Conservation (phyloP, 225 moss, liverwort and hornwort genomes). For the Sphagnum contortum region DNA sequence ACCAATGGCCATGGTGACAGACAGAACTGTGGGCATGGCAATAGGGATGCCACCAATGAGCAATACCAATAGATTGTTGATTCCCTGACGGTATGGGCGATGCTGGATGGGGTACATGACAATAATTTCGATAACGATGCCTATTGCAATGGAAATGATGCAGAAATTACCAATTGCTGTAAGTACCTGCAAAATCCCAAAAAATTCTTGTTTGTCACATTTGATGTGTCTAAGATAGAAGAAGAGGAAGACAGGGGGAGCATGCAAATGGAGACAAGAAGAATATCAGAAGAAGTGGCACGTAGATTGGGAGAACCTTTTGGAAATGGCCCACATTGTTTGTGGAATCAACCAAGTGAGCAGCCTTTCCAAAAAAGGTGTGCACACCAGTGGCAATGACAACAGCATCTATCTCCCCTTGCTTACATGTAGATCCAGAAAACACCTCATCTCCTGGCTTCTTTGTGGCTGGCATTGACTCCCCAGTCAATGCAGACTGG, state of each 20-base stretch:
- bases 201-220: not conserved
- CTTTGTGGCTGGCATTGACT: conserved; percentile 52
- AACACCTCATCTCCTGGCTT: conserved; percentile 55
- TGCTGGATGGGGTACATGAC: conserved; percentile 64
- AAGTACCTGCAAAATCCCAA: conserved; percentile 27
- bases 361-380: conserved; percentile 78
- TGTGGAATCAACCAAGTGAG: conserved; percentile 70
- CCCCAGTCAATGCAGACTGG: conserved; percentile 57
- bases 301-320: conserved; percentile 19
- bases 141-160: conserved; percentile 50
- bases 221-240: not conserved
- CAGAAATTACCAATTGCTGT: conserved; percentile 68
- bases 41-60: conserved; percentile 81
- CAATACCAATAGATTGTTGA: conserved; percentile 66
- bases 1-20: conserved; percentile 79
- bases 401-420: conserved; percentile 65
- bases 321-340: conserved; percentile 82
- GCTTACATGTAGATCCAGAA: conserved; percentile 59
- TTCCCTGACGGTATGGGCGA: conserved; percentile 34
- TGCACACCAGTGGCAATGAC: conserved; percentile 75
- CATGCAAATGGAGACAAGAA: too few species aligned
- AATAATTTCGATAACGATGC: conserved; percentile 48
- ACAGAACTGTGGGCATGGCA: conserved; percentile 77
- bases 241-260: too few species aligned
- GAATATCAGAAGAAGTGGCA: too few species aligned